phyloP scores from a whole-genome alignment of 1,139 yeast genomes.

The Saccharomyces uvarum region DNA sequence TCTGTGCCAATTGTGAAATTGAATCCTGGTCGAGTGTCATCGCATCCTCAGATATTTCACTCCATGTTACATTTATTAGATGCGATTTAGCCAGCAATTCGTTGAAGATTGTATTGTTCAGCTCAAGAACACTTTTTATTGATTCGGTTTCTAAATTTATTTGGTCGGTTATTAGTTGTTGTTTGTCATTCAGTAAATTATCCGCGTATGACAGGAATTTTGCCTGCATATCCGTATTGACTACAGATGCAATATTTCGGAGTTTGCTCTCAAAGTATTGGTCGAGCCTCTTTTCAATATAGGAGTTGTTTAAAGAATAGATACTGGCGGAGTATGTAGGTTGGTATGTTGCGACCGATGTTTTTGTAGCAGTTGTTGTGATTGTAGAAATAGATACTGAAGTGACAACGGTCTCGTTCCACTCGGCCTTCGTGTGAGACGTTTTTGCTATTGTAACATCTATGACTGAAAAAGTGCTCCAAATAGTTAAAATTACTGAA shows the following conservation, averaged over 20 bases:
- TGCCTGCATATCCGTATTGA: background rate
- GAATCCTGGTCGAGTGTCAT: conserved; percentile 7
- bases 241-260: background rate
- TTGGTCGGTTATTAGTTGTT: background rate
- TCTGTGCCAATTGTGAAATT: background rate
- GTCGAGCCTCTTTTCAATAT: conserved; percentile 3
- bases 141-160: background rate
- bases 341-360: conserved; percentile 4
- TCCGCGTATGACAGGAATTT: background rate
- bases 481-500: conserved; percentile 9
- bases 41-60: conserved; percentile 9
- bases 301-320: conserved; percentile 1
- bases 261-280: background rate
- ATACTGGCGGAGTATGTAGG: conserved; percentile 1
- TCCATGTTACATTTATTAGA: conserved; percentile 13
- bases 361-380: background rate
- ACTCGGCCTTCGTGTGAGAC: background rate
- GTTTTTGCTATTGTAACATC: background rate
- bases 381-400: conserved; percentile 1
- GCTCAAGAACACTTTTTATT: background rate
- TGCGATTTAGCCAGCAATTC: conserved; percentile 9
- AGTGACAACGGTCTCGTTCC: background rate
- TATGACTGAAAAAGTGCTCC: conserved; percentile 8
- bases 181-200: background rate
- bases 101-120: background rate